These are phyloP conservation scores for Corynascus novoguineensis DNA, from an alignment of 495 filamentous ascomycete genomes.

Conservation along the genomic window DNA sequence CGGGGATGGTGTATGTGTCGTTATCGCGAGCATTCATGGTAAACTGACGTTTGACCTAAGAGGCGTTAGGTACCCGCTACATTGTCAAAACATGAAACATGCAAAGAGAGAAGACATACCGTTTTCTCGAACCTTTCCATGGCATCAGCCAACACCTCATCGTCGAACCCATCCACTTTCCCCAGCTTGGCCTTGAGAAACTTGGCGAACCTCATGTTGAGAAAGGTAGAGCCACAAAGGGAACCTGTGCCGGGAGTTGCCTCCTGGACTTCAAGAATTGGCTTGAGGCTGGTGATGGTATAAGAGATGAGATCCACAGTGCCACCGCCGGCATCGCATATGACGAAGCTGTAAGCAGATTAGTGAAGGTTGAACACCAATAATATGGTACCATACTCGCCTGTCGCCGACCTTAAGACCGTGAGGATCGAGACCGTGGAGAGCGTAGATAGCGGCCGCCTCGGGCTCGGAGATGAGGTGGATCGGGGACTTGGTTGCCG, in stretches of 20 bases:
- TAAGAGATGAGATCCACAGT: slow-evolving; percentile 55
- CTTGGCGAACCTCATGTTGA: slow-evolving; percentile 47
- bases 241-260: slow-evolving; percentile 47
- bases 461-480: slow-evolving; percentile 52
- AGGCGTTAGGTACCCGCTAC: background rate
- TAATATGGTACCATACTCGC: background rate
- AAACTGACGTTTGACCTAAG: slow-evolving; percentile 29
- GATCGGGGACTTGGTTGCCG: slow-evolving; percentile 31
- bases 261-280: slow-evolving; percentile 45
- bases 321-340: slow-evolving; percentile 56
- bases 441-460: slow-evolving; percentile 52
- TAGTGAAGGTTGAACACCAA: background rate
- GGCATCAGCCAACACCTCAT: slow-evolving; percentile 32
- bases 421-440: slow-evolving; percentile 42
- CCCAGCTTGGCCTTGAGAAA: slow-evolving; percentile 38
- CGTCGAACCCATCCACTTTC: slow-evolving; percentile 31
- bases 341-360: slow-evolving; percentile 39
- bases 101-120: slow-evolving; percentile 8
- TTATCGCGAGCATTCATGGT: slow-evolving; percentile 19
- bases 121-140: slow-evolving; percentile 36
- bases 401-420: slow-evolving; percentile 40
- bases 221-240: slow-evolving; percentile 52
- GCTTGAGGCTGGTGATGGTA: slow-evolving; percentile 46
- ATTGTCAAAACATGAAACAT: background rate
- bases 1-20: slow-evolving; percentile 33